These are phyloP conservation scores for Lactifluus volemus DNA, from an alignment of 768 basidiomycete species.

Conservation along the genomic window DNA sequence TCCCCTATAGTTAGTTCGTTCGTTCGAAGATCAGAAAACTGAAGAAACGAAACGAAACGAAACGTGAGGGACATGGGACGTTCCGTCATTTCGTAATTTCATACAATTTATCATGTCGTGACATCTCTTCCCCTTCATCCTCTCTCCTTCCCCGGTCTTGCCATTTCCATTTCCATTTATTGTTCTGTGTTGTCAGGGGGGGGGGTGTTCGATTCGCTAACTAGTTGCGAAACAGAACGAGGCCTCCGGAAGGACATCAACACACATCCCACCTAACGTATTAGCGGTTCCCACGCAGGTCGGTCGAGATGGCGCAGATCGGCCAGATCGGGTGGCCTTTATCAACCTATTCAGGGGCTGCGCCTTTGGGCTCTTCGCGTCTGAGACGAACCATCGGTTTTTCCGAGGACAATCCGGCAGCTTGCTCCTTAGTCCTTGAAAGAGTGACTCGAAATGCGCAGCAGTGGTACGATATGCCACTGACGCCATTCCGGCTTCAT, in stretches of 20 bases:
- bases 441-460: constrained; percentile 2
- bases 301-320: constrained; percentile 11
- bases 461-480: background rate
- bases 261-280: background rate
- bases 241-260: background rate
- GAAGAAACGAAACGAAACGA: no score
- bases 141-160: background rate
- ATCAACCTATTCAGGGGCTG: constrained; percentile 16
- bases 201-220: background rate
- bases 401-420: constrained; percentile 6
- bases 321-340: constrained; percentile 14
- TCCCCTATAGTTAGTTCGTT: background rate
- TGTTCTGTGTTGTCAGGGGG: constrained; percentile 9
- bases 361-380: constrained; percentile 9
- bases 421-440: background rate
- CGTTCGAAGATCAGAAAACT: background rate
- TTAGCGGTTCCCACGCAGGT: background rate
- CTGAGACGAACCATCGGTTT: constrained; percentile 16
- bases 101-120: background rate
- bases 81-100: background rate
- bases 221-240: background rate
- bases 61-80: background rate
- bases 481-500: background rate
- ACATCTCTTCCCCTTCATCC: background rate
- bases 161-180: background rate